Base-by-base conservation (phyloP, 1,284 basidiomycete genomes). In the Psilocybe mexicana region DNA sequence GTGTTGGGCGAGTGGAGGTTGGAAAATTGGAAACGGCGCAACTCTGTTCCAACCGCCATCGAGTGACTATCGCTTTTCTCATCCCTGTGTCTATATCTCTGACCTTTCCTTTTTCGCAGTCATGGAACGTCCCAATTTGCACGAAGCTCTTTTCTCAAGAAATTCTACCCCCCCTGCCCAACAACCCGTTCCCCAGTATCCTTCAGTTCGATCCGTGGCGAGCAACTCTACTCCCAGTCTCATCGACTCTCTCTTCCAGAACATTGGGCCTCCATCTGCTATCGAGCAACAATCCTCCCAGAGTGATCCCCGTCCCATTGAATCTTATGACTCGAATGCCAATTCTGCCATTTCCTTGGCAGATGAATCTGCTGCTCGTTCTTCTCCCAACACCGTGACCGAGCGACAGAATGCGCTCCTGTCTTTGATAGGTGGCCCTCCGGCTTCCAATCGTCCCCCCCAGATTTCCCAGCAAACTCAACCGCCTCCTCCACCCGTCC, bases 351-450 rank as follows among this genome's bases (percentile, higher is more conserved):
- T 79, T 63, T 72, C 82, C 62, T 70, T 81, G 60, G 71, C 77
- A 47, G 82, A 85, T 60, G 83, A 82, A 49, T 78, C 80, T 18
- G 68, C 76, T 30, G 46, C 70, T 61, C 73, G 77, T 12, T 71
- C 73, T 60, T 69, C 73, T 36, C 75, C 79, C 60, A 73, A 76
- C 40, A 72, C 73, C 48, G 72, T 77, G 59, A 73, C 81, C 52
- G 88, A 89, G 57, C 79, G 87, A 58, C 88, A 91, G 72, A 89
- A 81, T 65, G 87, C 88, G 1, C 76, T 92, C 43, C 75, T 92
- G 54, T 86, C 86, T 61, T 76, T 92, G 40, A 62, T 91, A 38
- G 80, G 86, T 58, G 77, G 79, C 51, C 73, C 77, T 35, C 72
- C 80, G 45, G 62, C 81, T 18, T 62, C 67, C 46, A 60, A 64